Evolutionary conservation across 371 early-diverging fungal species (phyloP).

Genomic region (Syncephalastrum monosporum): DNA sequence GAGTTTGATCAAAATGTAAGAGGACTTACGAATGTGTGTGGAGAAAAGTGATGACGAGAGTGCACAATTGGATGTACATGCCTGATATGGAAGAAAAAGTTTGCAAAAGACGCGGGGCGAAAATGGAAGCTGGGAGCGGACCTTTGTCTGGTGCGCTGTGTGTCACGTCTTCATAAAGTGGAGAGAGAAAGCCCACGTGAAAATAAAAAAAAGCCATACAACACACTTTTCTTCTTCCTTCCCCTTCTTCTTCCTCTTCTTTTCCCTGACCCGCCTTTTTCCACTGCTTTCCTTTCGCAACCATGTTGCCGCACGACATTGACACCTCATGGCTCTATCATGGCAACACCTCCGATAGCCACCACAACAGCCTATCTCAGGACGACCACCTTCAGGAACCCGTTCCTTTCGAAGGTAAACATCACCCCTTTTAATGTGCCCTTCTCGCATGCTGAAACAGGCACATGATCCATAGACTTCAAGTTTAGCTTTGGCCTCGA

Average conservation of each 20-base stretch:
- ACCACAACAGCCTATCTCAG: constrained; percentile 7
- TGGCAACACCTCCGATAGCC: constrained; percentile 6
- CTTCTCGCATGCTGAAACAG: background rate
- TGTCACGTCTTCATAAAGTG: too few relatives aligned
- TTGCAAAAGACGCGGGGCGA: too few relatives aligned
- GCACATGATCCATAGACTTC: constrained; percentile 29
- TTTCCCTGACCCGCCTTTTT: constrained; percentile 1
- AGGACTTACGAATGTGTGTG: too few relatives aligned
- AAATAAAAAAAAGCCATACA: constrained; percentile 11
- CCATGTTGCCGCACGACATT: constrained; percentile 13
- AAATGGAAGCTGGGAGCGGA: too few relatives aligned
- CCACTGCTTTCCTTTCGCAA: constrained; percentile 5
- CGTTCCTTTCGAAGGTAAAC: constrained; percentile 48
- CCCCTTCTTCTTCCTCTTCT: background rate
- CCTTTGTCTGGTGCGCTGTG: too few relatives aligned
- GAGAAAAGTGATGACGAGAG: too few relatives aligned
- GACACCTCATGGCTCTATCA: background rate
- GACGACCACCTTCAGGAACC: constrained; percentile 42
- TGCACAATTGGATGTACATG: too few relatives aligned
- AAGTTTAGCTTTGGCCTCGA: constrained; percentile 49
- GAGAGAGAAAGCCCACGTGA: constrained; percentile 6
- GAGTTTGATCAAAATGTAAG: too few relatives aligned
- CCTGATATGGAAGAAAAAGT: too few relatives aligned
- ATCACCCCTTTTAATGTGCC: background rate
- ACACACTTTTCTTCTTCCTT: background rate